Evolutionary conservation across 768 basidiomycete species (phyloP).

Genomic region (Trametes meyenii): DNA sequence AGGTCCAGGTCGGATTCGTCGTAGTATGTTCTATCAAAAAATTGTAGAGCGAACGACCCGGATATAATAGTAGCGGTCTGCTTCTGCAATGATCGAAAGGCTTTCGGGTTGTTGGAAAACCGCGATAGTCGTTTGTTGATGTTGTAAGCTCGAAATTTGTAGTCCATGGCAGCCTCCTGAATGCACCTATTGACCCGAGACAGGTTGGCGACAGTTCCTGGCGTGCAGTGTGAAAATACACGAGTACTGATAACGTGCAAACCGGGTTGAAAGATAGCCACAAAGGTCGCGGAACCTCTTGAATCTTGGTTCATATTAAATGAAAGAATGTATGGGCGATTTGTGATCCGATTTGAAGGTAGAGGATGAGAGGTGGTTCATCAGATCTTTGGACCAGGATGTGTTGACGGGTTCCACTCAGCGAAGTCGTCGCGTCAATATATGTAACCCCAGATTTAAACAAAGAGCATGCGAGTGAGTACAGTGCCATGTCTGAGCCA

Average conservation of each 20-base stretch:
- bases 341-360: no score
- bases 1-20: conserved; percentile 54
- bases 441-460: no score
- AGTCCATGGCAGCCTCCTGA: conserved; percentile 25
- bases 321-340: no score
- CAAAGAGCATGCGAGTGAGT: no score
- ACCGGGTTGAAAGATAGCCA: no score
- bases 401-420: no score
- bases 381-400: no score
- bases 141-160: conserved; percentile 36
- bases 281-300: no score
- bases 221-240: conserved; percentile 18
- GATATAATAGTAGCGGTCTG: conserved; percentile 51
- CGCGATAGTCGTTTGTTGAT: conserved; percentile 40
- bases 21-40: conserved; percentile 49
- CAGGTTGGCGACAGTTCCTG: conserved; percentile 17
- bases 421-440: no score
- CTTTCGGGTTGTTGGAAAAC: conserved; percentile 41
- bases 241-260: conserved; percentile 11
- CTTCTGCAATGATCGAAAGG: conserved; percentile 48
- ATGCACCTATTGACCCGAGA: conserved; percentile 23
- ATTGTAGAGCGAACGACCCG: conserved; percentile 56
- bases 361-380: no score
- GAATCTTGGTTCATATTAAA: no score
- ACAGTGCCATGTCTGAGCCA: no score